phyloP scores from a whole-genome alignment of 306 rosid species.

The Dryas alaskensis region DNA sequence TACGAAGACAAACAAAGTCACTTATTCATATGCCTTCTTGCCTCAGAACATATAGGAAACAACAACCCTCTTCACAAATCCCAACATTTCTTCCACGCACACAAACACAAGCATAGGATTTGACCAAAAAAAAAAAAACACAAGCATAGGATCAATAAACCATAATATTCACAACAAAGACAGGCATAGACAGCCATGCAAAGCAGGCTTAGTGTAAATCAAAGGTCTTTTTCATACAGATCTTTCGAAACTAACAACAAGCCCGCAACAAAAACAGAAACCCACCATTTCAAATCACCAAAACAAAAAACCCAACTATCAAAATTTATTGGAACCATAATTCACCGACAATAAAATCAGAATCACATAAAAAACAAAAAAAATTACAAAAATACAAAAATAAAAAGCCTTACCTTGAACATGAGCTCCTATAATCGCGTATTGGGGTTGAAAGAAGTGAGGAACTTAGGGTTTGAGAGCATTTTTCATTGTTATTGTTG shows the following conservation, averaged over 20 bases:
- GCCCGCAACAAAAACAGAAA: neutral
- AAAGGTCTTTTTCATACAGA: neutral
- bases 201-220: neutral
- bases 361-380: neutral
- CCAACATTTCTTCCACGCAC: neutral
- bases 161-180: neutral
- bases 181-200: neutral
- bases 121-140: neutral
- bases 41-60: neutral
- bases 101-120: neutral
- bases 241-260: neutral
- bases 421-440: neutral
- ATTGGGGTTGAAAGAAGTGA: neutral
- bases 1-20: neutral
- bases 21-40: neutral
- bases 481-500: neutral
- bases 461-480: neutral
- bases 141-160: neutral
- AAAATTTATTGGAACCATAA: neutral
- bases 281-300: neutral
- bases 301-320: neutral
- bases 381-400: neutral
- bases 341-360: neutral
- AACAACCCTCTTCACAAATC: constrained; percentile 8
- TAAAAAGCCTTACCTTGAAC: neutral